Evolutionary conservation across 345 rosid genomes (phyloP).

Genomic region (Aquilaria sinensis): DNA sequence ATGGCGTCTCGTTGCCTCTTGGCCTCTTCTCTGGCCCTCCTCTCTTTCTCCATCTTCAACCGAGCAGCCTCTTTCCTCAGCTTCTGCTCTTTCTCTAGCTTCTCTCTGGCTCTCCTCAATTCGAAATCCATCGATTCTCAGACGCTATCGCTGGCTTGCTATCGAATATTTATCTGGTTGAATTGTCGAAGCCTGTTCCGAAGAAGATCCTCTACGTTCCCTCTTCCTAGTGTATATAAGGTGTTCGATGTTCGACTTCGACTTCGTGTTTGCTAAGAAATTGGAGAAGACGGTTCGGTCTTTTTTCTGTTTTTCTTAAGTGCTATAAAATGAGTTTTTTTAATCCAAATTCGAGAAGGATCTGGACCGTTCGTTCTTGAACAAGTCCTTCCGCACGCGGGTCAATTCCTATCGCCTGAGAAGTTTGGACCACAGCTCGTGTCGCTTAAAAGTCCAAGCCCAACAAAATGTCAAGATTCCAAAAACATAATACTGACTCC

Average conservation of each 20-base stretch:
- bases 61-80: constrained; percentile 81
- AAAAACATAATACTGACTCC: too few relatives aligned
- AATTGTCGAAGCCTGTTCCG: neutral
- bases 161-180: neutral
- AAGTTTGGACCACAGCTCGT: too few relatives aligned
- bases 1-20: constrained; percentile 74
- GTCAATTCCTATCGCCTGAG: too few relatives aligned
- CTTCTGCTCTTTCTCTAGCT: constrained; percentile 83
- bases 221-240: too few relatives aligned
- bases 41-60: constrained; percentile 56
- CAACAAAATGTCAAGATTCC: too few relatives aligned
- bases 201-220: neutral
- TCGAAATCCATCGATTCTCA: constrained; percentile 66
- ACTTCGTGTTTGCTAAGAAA: constrained; percentile 8
- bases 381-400: too few relatives aligned
- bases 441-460: too few relatives aligned
- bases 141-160: neutral
- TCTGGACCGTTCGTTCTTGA: constrained; percentile 26
- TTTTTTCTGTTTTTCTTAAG: too few relatives aligned
- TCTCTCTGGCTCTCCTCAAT: constrained; percentile 85
- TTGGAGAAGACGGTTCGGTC: neutral
- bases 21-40: constrained; percentile 70
- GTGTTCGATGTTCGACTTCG: neutral
- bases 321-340: too few relatives aligned
- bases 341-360: constrained; percentile 17